phyloP scores from a whole-genome alignment of 306 rosid genomes.

The Vachellia pachyceras region DNA sequence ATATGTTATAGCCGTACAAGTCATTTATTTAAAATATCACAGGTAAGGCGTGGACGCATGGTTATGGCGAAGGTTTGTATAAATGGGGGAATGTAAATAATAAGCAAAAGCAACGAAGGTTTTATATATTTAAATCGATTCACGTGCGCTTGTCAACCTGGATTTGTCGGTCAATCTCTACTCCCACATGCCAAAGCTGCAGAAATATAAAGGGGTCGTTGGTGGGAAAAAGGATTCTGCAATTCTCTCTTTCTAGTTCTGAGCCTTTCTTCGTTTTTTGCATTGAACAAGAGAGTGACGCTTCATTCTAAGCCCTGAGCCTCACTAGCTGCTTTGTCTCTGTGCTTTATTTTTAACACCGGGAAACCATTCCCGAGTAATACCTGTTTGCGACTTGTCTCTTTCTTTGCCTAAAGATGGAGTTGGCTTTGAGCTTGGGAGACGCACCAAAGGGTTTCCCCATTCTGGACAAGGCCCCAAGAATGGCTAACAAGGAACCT shows the following conservation, averaged over 20 bases:
- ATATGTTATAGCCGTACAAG: background rate
- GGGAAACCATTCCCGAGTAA: background rate
- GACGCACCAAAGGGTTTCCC: slow-evolving; percentile 63
- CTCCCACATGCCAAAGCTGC: slow-evolving; percentile 30
- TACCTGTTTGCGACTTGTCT: background rate
- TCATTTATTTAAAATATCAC: background rate
- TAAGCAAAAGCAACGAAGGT: background rate
- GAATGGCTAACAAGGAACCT: slow-evolving; percentile 45
- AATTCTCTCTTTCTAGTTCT: slow-evolving; percentile 10
- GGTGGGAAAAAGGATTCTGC: background rate
- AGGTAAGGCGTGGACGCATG: slow-evolving; percentile 10
- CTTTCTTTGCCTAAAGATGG: slow-evolving; percentile 53
- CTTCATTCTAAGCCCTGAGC: too few relatives aligned
- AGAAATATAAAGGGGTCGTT: slow-evolving; percentile 37
- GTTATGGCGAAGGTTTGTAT: background rate
- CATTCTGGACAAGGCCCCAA: slow-evolving; percentile 52
- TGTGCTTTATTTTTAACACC: background rate
- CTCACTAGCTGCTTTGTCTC: too few relatives aligned
- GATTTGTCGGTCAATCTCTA: slow-evolving; percentile 85
- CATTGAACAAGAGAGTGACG: background rate
- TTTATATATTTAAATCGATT: slow-evolving; percentile 61
- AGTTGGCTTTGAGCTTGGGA: slow-evolving; percentile 84
- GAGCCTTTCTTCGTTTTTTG: background rate
- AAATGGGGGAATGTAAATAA: background rate
- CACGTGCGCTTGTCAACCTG: slow-evolving; percentile 92